Evolutionary conservation across 2,329 filamentous ascomycete genomes (phyloP), one percentile per base, ranked within the genome.

Genomic region (Cladosporium colombiae): DNA sequence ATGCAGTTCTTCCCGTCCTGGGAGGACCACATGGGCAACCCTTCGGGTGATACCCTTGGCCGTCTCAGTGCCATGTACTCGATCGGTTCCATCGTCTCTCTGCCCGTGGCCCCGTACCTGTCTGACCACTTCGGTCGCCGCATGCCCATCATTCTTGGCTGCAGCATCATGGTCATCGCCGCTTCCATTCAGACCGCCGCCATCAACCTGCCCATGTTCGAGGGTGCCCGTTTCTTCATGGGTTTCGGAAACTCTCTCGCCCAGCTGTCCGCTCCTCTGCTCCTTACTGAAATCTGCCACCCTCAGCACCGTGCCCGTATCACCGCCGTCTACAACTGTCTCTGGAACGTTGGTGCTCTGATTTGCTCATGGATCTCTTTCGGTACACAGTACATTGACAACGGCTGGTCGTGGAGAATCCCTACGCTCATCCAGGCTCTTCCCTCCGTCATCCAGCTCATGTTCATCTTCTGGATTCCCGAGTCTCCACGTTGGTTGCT

Each of bases 401-500:
- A 64, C 35, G 81, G 52, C 58, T 62, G 58, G 59, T 61, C 83
- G 0, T 87, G 85, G 85, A 76, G 81, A 44, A 79, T 76, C 6
- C 76, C 76, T 6, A 66, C 60, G 16, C 59, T 62, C 21, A 18
- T 66, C 59, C 65, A 66, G 59, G 52, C 18, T 74, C 71, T 75
- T 27, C 71, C 76, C 29, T 72, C 67, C 33, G 64, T 65, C 49
- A 64, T 71, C 23, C 67, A 68, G 29, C 64, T 78, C 50, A 60
- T 53, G 56, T 74, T 73, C 13, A 72, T 91, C 74, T 89, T 83
- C 70, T 64, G 75, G 50, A 71, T 81, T 7, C 86, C 86, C 0
- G 86, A 88, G 69, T 86, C 84, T 0, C 86, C 86, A 1, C 78
- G 86, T 69, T 88, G 85, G 85, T 77, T 87, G 11, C 81, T 86